Evolutionary conservation across 495 filamentous ascomycete genomes (phyloP).

Genomic region (Aspergillus indologenus): DNA sequence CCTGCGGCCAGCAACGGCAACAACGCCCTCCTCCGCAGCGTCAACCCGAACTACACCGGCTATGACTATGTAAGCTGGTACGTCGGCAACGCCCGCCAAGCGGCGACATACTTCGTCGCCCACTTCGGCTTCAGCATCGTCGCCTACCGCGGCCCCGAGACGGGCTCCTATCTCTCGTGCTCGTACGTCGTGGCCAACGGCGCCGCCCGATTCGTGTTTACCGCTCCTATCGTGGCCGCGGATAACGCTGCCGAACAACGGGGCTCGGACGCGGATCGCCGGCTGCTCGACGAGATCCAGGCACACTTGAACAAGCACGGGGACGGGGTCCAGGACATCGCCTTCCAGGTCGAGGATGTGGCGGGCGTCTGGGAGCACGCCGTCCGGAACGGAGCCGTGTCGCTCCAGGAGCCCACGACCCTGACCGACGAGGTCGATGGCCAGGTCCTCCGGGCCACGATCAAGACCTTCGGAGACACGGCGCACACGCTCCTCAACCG

Average conservation of each 20-base stretch:
- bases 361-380: conserved; percentile 60
- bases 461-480: conserved; percentile 74
- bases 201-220: conserved; percentile 65
- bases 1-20: background rate
- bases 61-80: conserved; percentile 78
- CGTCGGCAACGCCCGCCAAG: conserved; percentile 79
- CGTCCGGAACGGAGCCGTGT: conserved; percentile 54
- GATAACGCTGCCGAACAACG: conserved; percentile 2
- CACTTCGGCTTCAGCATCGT: conserved; percentile 65
- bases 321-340: conserved; percentile 74
- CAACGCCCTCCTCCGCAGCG: conserved; percentile 6
- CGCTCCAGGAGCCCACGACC: conserved; percentile 52
- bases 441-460: conserved; percentile 58
- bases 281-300: conserved; percentile 58
- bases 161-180: conserved; percentile 62
- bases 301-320: conserved; percentile 66
- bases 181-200: conserved; percentile 68
- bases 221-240: conserved; percentile 57
- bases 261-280: conserved; percentile 32
- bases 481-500: conserved; percentile 72
- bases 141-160: conserved; percentile 72
- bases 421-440: conserved; percentile 39
- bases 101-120: conserved; percentile 66
- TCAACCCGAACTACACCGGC: conserved; percentile 48
- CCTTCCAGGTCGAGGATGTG: conserved; percentile 73